Conservation (phyloP, 495 filamentous ascomycete genomes). For the Aspergillus nidulans region DNA sequence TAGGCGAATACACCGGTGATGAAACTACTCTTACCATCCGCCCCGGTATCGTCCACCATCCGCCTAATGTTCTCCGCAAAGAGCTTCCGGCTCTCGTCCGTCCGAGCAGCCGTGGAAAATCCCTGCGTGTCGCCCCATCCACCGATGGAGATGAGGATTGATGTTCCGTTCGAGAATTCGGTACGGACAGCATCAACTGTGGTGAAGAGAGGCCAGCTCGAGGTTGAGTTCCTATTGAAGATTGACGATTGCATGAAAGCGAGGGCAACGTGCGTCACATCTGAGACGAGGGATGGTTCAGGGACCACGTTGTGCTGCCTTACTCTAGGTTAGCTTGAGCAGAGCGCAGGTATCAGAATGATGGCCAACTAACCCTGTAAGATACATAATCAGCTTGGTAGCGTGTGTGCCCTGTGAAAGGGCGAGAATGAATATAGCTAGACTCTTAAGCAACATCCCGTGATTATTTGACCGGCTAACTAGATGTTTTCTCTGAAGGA, state of each 20-base stretch:
- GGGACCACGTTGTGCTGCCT: slow-evolving; percentile 8
- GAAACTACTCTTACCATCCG: slow-evolving; percentile 47
- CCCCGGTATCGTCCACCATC: slow-evolving; percentile 59
- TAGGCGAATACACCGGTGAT: background rate
- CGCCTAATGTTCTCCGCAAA: slow-evolving; percentile 61
- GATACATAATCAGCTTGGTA: background rate
- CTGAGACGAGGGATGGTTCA: background rate
- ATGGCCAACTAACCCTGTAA: background rate
- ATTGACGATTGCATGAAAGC: slow-evolving; percentile 4
- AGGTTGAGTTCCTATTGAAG: background rate
- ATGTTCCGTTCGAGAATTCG: slow-evolving; percentile 55
- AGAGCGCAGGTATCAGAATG: background rate
- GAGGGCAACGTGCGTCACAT: slow-evolving; percentile 3
- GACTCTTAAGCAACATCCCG: background rate
- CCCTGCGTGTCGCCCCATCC: slow-evolving; percentile 68
- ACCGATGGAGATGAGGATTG: slow-evolving; percentile 64
- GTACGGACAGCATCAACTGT: slow-evolving; percentile 57
- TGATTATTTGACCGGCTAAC: no score
- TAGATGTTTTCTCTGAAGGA: no score
- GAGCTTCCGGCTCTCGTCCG: slow-evolving; percentile 42
- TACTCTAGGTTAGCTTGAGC: background rate
- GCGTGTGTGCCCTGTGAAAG: background rate
- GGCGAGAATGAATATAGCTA: background rate
- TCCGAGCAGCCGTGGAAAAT: slow-evolving; percentile 55
- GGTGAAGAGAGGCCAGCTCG: slow-evolving; percentile 34